A percentile compares a stretch with the other conserved stretches of the same genome.
Conservation (phyloP, 139 green algal species). For the Coelastrella sp. region DNA sequence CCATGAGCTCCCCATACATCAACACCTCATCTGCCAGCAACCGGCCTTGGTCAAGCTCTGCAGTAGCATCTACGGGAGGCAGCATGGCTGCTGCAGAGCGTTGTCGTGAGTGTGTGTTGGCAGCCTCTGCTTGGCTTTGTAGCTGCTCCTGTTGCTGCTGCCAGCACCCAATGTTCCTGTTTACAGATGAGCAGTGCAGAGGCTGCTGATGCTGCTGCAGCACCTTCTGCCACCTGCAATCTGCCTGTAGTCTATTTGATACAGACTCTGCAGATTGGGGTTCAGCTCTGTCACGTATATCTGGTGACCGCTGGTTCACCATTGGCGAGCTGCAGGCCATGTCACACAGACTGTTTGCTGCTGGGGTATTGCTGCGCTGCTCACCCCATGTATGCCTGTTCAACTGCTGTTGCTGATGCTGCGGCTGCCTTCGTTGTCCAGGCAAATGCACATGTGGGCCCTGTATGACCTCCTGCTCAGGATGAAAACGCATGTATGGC, state of each 20-base stretch:
- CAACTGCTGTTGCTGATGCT: not conserved
- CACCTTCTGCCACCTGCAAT: conserved; percentile 13
- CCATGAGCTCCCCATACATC: conserved; percentile 40
- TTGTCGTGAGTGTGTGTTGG: not conserved
- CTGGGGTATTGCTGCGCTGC: not conserved
- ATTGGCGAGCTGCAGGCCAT: conserved; percentile 30
- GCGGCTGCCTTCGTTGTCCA: not conserved
- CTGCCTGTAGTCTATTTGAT: not conserved
- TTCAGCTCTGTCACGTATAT: not conserved
- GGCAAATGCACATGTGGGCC: not conserved
- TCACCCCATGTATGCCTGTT: not conserved
- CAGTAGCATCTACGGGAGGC: not conserved
- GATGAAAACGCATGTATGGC: conserved; percentile 15
- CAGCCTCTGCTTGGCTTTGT: not conserved
- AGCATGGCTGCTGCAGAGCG: not conserved
- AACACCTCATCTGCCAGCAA: conserved; percentile 9
- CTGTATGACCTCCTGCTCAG: not conserved
- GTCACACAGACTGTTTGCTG: not conserved
- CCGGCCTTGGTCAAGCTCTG: not conserved
- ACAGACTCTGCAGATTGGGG: not conserved
- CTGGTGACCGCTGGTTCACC: conserved; percentile 24
- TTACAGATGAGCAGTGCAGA: not conserved
- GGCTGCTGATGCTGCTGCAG: conserved; percentile 10
- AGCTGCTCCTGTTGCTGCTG: conserved; percentile 9
- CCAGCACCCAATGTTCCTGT: not conserved